Evolutionary conservation across 2,329 filamentous ascomycete species (phyloP).

Genomic region (Colletotrichum viniferum): DNA sequence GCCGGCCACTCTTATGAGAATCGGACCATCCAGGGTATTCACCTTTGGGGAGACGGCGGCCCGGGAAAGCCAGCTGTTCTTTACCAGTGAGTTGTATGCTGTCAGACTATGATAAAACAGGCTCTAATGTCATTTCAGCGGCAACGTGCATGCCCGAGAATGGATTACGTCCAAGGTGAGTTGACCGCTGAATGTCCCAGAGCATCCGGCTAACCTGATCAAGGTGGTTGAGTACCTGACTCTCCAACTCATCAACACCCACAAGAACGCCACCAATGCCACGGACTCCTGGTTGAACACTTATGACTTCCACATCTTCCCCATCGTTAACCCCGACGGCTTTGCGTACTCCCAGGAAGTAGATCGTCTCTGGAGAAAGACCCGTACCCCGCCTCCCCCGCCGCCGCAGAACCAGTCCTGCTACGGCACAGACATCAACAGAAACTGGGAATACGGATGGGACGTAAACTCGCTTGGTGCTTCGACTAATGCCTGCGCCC

Average conservation of each 20-base stretch:
- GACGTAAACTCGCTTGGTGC: slow-evolving; percentile 43
- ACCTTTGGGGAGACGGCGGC: slow-evolving; percentile 48
- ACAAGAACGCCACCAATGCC: slow-evolving; percentile 34
- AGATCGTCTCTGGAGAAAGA: slow-evolving; percentile 57
- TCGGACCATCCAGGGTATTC: slow-evolving; percentile 61
- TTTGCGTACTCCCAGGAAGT: slow-evolving; percentile 50
- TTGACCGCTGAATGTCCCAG: rapidly evolving
- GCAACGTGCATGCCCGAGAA: slow-evolving; percentile 57
- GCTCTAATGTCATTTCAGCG: slow-evolving; percentile 8
- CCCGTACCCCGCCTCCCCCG: slow-evolving; percentile 46
- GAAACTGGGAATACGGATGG: slow-evolving; percentile 59
- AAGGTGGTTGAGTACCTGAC: slow-evolving; percentile 50
- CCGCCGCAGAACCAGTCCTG: slow-evolving; percentile 38
- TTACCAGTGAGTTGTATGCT: slow-evolving; percentile 35
- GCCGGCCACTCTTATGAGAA: slow-evolving; percentile 50
- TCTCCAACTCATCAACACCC: slow-evolving; percentile 46
- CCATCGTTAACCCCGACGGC: slow-evolving; percentile 53
- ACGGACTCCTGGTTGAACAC: slow-evolving; percentile 51
- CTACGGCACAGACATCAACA: slow-evolving; percentile 56
- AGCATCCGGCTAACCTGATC: background rate
- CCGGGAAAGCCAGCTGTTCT: slow-evolving; percentile 52
- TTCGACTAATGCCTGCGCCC: slow-evolving; percentile 50
- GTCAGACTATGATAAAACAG: rapidly evolving
- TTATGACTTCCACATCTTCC: slow-evolving; percentile 62
- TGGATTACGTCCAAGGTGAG: slow-evolving; percentile 61